Conservation (phyloP, 2,329 filamentous ascomycete genomes). For the Trichoderma lentiforme region DNA sequence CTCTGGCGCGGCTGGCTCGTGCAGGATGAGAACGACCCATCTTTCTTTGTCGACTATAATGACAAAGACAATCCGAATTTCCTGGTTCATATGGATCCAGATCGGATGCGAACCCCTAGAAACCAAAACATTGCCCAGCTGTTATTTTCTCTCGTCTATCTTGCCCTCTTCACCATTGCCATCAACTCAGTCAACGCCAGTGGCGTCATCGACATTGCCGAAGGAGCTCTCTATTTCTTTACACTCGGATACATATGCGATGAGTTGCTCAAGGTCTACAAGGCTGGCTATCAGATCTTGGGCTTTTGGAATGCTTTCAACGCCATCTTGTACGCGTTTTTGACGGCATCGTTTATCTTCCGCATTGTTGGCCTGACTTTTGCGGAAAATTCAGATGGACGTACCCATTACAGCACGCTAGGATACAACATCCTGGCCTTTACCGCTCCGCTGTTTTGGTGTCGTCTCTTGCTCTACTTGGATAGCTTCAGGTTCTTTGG, state of each 20-base stretch:
- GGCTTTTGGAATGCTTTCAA: constrained; percentile 99
- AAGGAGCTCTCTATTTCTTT: constrained; percentile 84
- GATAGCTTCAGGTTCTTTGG: constrained; percentile 95
- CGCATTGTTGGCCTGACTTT: constrained; percentile 76
- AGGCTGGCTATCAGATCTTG: constrained; percentile 86
- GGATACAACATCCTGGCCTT: constrained; percentile 96
- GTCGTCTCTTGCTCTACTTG: constrained; percentile 83
- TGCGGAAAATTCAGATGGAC: constrained; percentile 39
- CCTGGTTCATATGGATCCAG: constrained; percentile 81
- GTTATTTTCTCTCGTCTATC: constrained; percentile 76
- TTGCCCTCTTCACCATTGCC: constrained; percentile 80
- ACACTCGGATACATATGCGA: constrained; percentile 89
- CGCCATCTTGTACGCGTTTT: constrained; percentile 70
- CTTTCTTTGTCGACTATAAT: constrained; percentile 84
- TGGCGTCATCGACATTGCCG: constrained; percentile 80
- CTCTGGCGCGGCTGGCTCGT: constrained; percentile 95
- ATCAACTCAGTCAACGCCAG: constrained; percentile 90
- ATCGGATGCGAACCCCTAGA: constrained; percentile 85
- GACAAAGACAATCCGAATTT: constrained; percentile 76
- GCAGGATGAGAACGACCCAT: constrained; percentile 89
- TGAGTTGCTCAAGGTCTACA: constrained; percentile 85
- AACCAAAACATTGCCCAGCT: constrained; percentile 93
- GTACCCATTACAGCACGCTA: constrained; percentile 68
- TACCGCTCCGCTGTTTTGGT: constrained; percentile 95
- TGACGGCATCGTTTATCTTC: constrained; percentile 74